These are phyloP conservation scores for Zea mays DNA, from an alignment of 176 grass and related monocot species.

Conservation along the genomic window DNA sequence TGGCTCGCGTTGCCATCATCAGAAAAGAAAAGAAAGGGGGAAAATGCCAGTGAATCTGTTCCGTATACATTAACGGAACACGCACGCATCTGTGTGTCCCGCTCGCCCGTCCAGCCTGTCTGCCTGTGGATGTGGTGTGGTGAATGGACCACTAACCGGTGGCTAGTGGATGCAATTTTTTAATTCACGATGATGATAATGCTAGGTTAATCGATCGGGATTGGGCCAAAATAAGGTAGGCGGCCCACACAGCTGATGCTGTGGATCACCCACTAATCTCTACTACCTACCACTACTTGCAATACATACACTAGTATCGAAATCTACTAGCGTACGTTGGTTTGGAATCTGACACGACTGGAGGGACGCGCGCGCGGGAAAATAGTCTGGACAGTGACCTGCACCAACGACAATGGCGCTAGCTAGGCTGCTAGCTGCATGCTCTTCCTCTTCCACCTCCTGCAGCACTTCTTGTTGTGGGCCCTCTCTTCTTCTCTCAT, in stretches of 20 bases:
- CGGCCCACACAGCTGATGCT: neutral
- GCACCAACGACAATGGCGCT: conserved; percentile 22
- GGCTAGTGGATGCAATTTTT: conserved; percentile 41
- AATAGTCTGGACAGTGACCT: conserved; percentile 33
- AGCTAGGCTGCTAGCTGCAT: neutral
- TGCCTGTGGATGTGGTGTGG: no score
- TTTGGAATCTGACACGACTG: conserved; percentile 18
- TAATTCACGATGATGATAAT: conserved; percentile 43
- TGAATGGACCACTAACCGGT: conserved; percentile 8
- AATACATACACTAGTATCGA: neutral
- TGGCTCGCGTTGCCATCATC: no score
- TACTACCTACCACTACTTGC: neutral
- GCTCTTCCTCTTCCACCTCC: neutral
- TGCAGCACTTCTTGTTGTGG: neutral
- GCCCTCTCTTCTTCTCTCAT: neutral
- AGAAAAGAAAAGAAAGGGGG: no score
- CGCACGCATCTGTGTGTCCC: no score
- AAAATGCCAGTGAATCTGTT: no score
- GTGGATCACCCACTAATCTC: conserved; percentile 41
- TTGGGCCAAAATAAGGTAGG: no score
- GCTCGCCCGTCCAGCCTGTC: no score
- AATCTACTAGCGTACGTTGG: conserved; percentile 6
- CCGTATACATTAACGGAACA: no score
- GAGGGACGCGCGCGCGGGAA: neutral
- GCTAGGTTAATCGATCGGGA: conserved; percentile 44